Conservation (phyloP, 106 monocot genomes). For the Triglochin maritima region DNA sequence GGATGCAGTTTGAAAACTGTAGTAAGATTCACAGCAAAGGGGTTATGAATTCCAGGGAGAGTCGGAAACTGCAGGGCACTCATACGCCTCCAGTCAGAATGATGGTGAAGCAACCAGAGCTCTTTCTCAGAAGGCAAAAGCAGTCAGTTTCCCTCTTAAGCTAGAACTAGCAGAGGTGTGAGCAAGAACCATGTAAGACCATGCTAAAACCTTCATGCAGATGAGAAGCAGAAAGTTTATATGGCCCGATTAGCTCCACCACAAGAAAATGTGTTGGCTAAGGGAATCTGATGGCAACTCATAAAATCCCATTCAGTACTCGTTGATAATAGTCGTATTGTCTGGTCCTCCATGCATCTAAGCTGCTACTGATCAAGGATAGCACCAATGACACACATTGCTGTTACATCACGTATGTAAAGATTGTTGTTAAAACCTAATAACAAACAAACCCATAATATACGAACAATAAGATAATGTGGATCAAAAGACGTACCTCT, state of each 20-base stretch:
- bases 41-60: no score
- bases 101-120: neutral
- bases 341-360: slow-evolving; percentile 97
- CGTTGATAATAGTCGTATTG: slow-evolving; percentile 99
- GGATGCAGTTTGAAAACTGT: neutral
- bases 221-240: neutral
- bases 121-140: neutral
- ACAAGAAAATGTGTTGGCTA: neutral
- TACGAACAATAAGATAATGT: neutral
- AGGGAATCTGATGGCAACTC: slow-evolving; percentile 9
- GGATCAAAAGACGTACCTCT: slow-evolving; percentile 46
- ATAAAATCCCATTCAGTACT: slow-evolving; percentile 92
- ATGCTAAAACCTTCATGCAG: neutral
- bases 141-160: neutral
- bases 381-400: slow-evolving; percentile 98
- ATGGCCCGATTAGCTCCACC: neutral
- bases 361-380: slow-evolving; percentile 96
- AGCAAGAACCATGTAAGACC: neutral
- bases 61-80: neutral
- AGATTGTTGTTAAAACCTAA: slow-evolving; percentile 4
- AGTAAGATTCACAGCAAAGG: neutral
- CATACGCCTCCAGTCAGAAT: neutral
- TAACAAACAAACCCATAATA: neutral
- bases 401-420: slow-evolving; percentile 28
- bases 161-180: neutral